phyloP scores from a whole-genome alignment of 352 stramenopile genomes.

The Phytophthora pisi region DNA sequence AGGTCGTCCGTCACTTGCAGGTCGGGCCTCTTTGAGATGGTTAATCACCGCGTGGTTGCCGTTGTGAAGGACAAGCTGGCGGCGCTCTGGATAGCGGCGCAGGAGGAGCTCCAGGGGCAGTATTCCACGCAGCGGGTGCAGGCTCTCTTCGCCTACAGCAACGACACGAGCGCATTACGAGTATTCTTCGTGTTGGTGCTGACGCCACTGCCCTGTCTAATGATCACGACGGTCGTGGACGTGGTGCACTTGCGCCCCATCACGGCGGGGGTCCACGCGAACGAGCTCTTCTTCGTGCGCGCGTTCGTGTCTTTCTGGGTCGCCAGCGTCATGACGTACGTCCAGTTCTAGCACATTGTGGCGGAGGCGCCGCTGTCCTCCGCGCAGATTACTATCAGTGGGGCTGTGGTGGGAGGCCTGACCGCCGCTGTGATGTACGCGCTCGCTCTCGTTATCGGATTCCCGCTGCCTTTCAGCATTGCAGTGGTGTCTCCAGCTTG shows the following conservation, averaged over 20 bases:
- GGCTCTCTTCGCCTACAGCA: background rate
- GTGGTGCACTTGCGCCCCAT: background rate
- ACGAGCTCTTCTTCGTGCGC: background rate
- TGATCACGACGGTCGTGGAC: background rate
- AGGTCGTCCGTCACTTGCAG: conserved; percentile 1
- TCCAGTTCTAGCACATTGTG: background rate
- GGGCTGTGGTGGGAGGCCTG: background rate
- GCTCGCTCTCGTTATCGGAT: background rate
- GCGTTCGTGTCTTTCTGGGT: background rate
- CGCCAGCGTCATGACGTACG: background rate
- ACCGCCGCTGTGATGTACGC: background rate
- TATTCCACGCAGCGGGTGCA: background rate
- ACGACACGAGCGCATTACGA: background rate
- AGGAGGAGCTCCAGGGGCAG: conserved; percentile 1
- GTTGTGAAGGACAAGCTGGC: background rate
- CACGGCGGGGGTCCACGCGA: background rate
- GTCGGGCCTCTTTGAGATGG: background rate
- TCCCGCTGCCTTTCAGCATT: background rate
- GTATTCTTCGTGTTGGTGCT: background rate
- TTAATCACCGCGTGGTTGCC: background rate
- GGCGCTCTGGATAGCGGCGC: background rate
- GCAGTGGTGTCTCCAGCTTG: background rate
- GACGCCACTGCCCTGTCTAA: background rate
- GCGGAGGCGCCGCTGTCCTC: background rate
- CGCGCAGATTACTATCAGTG: background rate